phyloP scores from a whole-genome alignment of 2,329 filamentous ascomycete genomes.

The Botrytis byssoidea region DNA sequence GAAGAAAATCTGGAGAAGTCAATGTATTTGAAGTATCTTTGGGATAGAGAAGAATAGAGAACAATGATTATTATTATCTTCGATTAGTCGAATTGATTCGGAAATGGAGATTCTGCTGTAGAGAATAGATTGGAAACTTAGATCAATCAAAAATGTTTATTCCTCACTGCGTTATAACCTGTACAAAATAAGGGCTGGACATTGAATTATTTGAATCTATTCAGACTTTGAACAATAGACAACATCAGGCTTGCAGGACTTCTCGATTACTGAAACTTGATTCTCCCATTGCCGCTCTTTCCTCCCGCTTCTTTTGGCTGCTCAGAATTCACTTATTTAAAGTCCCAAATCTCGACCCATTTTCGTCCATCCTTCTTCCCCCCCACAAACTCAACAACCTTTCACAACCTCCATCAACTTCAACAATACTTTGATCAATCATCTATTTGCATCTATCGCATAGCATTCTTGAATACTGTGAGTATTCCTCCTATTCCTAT shows the following conservation, averaged over 20 bases:
- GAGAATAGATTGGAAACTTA: not conserved
- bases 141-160: not conserved
- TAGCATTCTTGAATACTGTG: not conserved
- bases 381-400: conserved; percentile 5
- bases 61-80: not conserved
- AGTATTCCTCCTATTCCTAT: not conserved
- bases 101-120: not conserved
- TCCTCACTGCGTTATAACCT: not conserved
- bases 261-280: not conserved
- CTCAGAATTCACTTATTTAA: conserved; percentile 11
- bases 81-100: not conserved
- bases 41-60: not conserved
- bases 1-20: not conserved
- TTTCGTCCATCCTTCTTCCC: not conserved
- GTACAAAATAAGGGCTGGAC: not conserved
- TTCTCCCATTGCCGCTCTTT: not conserved
- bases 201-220: not conserved
- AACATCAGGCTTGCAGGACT: not conserved
- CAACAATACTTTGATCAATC: not conserved
- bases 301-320: not conserved
- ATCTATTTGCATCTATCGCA: not conserved
- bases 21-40: not conserved
- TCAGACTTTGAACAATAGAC: not conserved
- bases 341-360: not conserved
- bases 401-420: not conserved